phyloP scores from a whole-genome alignment of 2,329 filamentous ascomycete genomes.

The Talaromyces sp. region DNA sequence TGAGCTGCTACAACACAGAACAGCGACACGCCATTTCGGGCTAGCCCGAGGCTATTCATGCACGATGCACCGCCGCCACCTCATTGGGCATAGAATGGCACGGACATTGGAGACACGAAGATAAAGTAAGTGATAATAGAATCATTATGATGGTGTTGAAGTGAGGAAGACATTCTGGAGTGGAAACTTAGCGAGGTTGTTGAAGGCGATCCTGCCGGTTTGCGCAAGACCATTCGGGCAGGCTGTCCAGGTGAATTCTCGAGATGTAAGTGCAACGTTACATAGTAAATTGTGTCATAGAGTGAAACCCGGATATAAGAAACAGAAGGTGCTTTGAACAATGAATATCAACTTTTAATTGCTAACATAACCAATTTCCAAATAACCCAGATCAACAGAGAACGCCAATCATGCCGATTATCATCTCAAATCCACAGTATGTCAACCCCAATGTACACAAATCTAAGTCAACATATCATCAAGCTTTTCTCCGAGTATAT shows the following conservation, averaged over 20 bases:
- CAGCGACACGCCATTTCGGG: not conserved
- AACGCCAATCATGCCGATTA: constrained; percentile 5
- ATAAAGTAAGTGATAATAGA: not conserved
- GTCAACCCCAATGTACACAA: not conserved
- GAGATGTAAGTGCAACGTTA: no score
- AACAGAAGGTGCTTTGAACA: not conserved
- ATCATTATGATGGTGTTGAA: not conserved
- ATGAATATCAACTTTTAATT: not conserved
- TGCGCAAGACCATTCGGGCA: no score
- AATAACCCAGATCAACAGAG: not conserved
- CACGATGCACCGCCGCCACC: not conserved
- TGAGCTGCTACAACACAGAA: not conserved
- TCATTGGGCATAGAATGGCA: not conserved
- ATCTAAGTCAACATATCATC: constrained; percentile 83
- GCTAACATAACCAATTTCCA: not conserved
- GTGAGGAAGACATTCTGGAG: no score
- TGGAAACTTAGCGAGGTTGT: no score
- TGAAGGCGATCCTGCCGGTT: no score
- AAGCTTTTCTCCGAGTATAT: constrained; percentile 81
- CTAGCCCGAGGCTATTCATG: not conserved
- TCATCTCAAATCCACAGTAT: not conserved
- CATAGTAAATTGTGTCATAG: no score
- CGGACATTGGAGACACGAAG: not conserved
- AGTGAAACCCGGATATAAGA: not conserved
- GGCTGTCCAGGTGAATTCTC: no score